A percentile compares a stretch with the other conserved stretches of the same genome.
Conservation (phyloP, 2,329 filamentous ascomycete species). For the Ophiostoma triangulosporum region DNA sequence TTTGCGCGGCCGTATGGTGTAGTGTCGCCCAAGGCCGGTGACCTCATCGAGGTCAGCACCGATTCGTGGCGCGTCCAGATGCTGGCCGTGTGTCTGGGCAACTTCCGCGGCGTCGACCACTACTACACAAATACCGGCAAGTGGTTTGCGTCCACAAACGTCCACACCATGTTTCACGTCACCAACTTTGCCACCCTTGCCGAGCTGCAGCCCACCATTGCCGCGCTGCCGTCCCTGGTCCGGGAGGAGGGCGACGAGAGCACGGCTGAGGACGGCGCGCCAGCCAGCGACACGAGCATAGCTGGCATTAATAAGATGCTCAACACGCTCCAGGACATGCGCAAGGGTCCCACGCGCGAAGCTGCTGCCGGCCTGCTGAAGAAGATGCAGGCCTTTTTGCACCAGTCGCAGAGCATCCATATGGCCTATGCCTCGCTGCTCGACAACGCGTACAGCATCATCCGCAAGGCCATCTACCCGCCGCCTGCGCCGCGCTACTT, state of each 20-base stretch:
- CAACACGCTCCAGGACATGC: conserved; percentile 26
- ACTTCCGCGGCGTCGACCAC: conserved; percentile 35
- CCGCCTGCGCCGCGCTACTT: background rate
- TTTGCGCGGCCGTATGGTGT: conserved; percentile 11
- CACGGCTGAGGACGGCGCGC: background rate
- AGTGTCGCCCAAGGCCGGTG: conserved; percentile 26
- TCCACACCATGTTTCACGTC: conserved; percentile 36
- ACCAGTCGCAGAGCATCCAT: conserved; percentile 30
- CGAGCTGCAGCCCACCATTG: conserved; percentile 29
- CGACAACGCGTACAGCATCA: conserved; percentile 26
- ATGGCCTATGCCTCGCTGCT: conserved; percentile 34
- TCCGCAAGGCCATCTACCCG: background rate
- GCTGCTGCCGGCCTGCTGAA: conserved; percentile 30
- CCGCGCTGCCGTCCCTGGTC: conserved; percentile 21
- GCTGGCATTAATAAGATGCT: conserved; percentile 18
- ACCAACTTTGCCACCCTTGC: conserved; percentile 28
- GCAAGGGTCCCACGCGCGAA: conserved; percentile 28
- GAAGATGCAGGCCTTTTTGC: conserved; percentile 34
- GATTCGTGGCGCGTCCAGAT: conserved; percentile 26
- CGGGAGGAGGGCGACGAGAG: background rate
- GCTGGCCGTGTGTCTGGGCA: conserved; percentile 40
- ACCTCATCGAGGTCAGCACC: conserved; percentile 33
- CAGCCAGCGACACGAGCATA: background rate
- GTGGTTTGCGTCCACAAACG: conserved; percentile 32
- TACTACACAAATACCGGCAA: conserved; percentile 40